These are phyloP conservation scores for Agaricus sinodeliciosus DNA, from an alignment of 768 basidiomycete genomes.

Conservation along the genomic window DNA sequence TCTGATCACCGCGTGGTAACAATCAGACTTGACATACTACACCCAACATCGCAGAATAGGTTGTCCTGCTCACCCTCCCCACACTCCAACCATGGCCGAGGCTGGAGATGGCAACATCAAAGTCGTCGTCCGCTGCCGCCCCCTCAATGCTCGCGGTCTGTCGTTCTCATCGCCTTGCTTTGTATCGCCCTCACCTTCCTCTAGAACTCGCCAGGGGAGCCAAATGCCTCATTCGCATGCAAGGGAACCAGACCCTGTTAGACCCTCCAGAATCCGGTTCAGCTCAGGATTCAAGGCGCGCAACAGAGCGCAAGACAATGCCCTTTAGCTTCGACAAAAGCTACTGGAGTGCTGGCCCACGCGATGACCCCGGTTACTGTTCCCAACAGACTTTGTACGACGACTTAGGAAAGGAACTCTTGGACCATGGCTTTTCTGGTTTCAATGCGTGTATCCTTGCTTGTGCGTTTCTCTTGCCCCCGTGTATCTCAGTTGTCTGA, in stretches of 20 bases:
- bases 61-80: neutral
- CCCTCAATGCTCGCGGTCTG: slow-evolving; percentile 90
- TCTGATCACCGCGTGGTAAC: slow-evolving; percentile 7
- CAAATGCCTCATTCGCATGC: slow-evolving; percentile 91
- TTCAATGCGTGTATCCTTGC: slow-evolving; percentile 99
- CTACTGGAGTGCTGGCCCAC: slow-evolving; percentile 91
- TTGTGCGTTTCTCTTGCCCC: slow-evolving; percentile 56
- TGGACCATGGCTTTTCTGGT: slow-evolving; percentile 93
- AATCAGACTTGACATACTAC: slow-evolving; percentile 3
- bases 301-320: slow-evolving; percentile 87
- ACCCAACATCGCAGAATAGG: neutral
- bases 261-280: slow-evolving; percentile 83
- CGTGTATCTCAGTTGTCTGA: slow-evolving; percentile 2
- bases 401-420: slow-evolving; percentile 87
- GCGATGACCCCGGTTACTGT: slow-evolving; percentile 87
- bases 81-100: slow-evolving; percentile 50
- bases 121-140: slow-evolving; percentile 92
- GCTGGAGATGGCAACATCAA: slow-evolving; percentile 86
- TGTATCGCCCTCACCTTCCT: slow-evolving; percentile 2
- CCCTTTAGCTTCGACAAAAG: slow-evolving; percentile 95
- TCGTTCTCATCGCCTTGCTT: slow-evolving; percentile 6
- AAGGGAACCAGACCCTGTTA: slow-evolving; percentile 86
- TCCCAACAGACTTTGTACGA: slow-evolving; percentile 93
- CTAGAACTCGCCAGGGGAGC: slow-evolving; percentile 91
- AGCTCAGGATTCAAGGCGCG: slow-evolving; percentile 64